Percentiles rank a stretch among this genome's conserved stretches.
Evolutionary conservation across 805 yeast species (phyloP).

Genomic region (Lachancea nothofagi): DNA sequence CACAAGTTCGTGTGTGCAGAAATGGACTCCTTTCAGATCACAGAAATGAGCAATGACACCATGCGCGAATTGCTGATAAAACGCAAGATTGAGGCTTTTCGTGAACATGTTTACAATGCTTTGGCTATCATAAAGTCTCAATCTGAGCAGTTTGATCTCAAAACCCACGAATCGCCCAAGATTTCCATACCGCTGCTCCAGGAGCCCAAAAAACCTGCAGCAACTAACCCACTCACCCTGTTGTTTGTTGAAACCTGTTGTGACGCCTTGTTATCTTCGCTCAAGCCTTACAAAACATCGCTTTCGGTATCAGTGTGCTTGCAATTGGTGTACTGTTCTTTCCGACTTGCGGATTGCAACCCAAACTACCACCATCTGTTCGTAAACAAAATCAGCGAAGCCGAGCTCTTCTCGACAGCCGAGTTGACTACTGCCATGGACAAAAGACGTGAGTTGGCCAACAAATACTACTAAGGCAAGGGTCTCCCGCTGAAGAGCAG

Average conservation of each 20-base stretch:
- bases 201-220: conserved; percentile 2
- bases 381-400: conserved; percentile 26
- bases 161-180: not conserved
- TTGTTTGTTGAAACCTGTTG: conserved; percentile 32
- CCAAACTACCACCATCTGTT: conserved; percentile 30
- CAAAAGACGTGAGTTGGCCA: conserved; percentile 31
- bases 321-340: conserved; percentile 86
- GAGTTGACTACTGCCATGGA: conserved; percentile 25
- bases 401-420: conserved; percentile 19
- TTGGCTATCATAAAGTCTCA: conserved; percentile 22
- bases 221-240: conserved; percentile 21
- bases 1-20: conserved; percentile 61
- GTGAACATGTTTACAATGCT: conserved; percentile 51
- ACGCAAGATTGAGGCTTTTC: conserved; percentile 71
- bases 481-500: too few species aligned
- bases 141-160: conserved; percentile 12
- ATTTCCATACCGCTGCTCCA: conserved; percentile 16
- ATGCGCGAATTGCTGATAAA: conserved; percentile 42
- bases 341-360: conserved; percentile 52
- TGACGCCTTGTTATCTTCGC: conserved; percentile 27
- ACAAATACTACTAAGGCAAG: conserved; percentile 18
- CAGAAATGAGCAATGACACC: conserved; percentile 18
- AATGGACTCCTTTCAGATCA: conserved; percentile 38
- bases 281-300: conserved; percentile 28
- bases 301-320: conserved; percentile 63